Evolutionary conservation across 768 basidiomycete genomes (phyloP).

Genomic region (Leucosporidium scottii): DNA sequence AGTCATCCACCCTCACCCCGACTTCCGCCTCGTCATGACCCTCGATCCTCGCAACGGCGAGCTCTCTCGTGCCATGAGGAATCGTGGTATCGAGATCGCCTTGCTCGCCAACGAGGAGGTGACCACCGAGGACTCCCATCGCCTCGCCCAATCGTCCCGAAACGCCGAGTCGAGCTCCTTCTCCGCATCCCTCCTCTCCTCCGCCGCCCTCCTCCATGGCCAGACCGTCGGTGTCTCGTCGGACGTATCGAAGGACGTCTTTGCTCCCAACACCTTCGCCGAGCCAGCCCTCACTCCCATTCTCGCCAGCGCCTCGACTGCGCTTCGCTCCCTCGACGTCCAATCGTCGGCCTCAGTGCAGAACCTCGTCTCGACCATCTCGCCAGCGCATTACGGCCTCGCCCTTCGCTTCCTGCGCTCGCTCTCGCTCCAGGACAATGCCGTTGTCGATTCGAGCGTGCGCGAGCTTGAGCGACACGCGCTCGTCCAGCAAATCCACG

Average conservation of each 20-base stretch:
- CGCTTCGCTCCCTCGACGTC: neutral
- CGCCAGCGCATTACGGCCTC: conserved; percentile 10
- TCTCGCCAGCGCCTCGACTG: neutral
- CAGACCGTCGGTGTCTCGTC: no score
- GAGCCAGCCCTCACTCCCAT: conserved; percentile 13
- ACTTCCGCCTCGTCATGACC: conserved; percentile 89
- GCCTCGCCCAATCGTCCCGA: neutral
- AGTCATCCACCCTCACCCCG: conserved; percentile 68
- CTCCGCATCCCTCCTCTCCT: neutral
- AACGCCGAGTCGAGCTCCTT: neutral
- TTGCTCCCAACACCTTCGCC: conserved; percentile 15
- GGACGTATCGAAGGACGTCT: neutral
- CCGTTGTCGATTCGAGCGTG: neutral
- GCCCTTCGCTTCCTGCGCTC: conserved; percentile 22
- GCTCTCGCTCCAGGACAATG: neutral
- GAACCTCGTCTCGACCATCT: conserved; percentile 13
- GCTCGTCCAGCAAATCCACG: conserved; percentile 38
- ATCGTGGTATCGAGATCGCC: conserved; percentile 82
- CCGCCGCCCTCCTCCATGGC: neutral
- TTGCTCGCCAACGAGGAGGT: conserved; percentile 38
- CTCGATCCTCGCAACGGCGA: conserved; percentile 88
- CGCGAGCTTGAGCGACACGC: conserved; percentile 16
- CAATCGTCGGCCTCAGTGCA: neutral
- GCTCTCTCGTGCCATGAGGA: conserved; percentile 95
- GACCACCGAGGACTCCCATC: neutral